These are phyloP conservation scores for Saccharomycopsis malanga DNA, from an alignment of 805 yeast species.

Conservation along the genomic window DNA sequence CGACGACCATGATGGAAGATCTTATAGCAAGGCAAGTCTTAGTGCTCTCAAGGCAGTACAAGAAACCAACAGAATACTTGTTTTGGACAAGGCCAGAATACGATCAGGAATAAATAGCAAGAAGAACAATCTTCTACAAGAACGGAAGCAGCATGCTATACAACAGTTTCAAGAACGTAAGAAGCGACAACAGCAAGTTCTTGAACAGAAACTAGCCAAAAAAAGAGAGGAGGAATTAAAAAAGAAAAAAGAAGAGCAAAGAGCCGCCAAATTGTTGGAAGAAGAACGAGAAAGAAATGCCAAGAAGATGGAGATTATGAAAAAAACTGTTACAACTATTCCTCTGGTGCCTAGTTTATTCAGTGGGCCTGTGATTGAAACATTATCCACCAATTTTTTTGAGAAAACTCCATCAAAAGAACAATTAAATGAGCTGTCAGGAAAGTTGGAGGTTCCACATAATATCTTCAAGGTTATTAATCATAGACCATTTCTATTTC, in stretches of 20 bases:
- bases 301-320: neutral
- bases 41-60: constrained; percentile 41
- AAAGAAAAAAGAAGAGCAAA: constrained; percentile 18
- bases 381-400: neutral
- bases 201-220: constrained; percentile 23
- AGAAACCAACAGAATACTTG: constrained; percentile 34
- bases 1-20: constrained; percentile 46
- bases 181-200: constrained; percentile 30
- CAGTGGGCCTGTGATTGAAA: neutral
- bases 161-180: constrained; percentile 34
- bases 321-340: neutral
- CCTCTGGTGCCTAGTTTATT: neutral
- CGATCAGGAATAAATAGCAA: constrained; percentile 46
- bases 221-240: constrained; percentile 8
- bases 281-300: constrained; percentile 7
- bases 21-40: constrained; percentile 39
- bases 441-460: constrained; percentile 34
- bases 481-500: constrained; percentile 51
- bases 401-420: constrained; percentile 10
- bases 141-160: constrained; percentile 28
- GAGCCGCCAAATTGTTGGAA: constrained; percentile 11
- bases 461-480: constrained; percentile 44
- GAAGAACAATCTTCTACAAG: constrained; percentile 33
- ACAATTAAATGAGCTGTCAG: constrained; percentile 20
- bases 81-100: constrained; percentile 46